Evolutionary conservation across 2,329 filamentous ascomycete genomes (phyloP), one percentile per base, ranked within the genome.

Genomic region (Pseudogymnoascus sp.): DNA sequence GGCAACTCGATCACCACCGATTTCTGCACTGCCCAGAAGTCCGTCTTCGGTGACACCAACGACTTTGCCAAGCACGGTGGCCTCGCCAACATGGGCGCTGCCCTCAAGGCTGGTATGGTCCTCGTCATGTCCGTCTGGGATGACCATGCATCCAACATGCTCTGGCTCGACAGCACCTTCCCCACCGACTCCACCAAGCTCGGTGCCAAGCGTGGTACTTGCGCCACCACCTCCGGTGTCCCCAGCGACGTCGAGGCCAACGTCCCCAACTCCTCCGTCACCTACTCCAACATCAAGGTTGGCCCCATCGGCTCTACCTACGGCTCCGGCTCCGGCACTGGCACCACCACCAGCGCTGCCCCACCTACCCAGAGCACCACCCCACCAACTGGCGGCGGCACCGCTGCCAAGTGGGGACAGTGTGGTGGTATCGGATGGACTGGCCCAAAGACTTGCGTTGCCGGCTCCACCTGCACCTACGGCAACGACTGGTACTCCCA

Each of bases 131-230:
- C 78, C 23, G 75, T 86, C 64, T 84, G 81, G 80, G 74, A 77
- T 64, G 77, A 79, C 66, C 82, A 89, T 75, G 75, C 82, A 65
- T 77, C 83, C 70, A 81, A 87, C 76, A 90, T 91, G 87, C 82
- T 88, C 70, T 91, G 88, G 88, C 82, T 91, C 69, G 88, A 91
- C 78, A 84, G 82, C 65, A 82, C 77, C 72, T 88, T 83, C 78
- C 87, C 87, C 59, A 77, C 78, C 65, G 72, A 75, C 65, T 69
- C 76, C 31, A 78, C 77, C 61, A 67, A 65, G 1, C 77, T 77
- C 31, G 84, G 85, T 67, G 74, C 77, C 63, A 75, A 76, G 43
- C 82, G 85, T 69, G 85, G 85, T 62, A 75, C 77, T 37, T 88
- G 85, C 73, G 63, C 78, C 60, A 79, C 77, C 56, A 75, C 72